Conservation (phyloP, 164 flowering plant genomes). For the Saururus chinensis region DNA sequence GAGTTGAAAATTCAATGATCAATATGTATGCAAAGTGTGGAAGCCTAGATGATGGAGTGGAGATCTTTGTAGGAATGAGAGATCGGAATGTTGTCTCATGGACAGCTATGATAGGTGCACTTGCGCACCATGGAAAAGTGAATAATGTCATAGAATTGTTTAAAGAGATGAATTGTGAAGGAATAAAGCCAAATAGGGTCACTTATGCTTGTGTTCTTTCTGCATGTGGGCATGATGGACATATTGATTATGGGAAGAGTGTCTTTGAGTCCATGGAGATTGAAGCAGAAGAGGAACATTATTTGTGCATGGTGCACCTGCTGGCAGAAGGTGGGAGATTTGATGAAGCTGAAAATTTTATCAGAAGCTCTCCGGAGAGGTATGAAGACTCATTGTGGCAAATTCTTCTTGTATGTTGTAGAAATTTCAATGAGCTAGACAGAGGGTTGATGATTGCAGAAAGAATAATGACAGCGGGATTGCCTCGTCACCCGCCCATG, state of each 20-base stretch:
- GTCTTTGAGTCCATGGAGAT: conserved; percentile 15
- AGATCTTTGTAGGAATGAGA: conserved; percentile 7
- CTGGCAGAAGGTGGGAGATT: conserved; percentile 14
- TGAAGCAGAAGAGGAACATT: conserved; percentile 12
- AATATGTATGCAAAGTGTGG: conserved; percentile 24
- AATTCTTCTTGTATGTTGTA: conserved; percentile 16
- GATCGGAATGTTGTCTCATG: conserved; percentile 15
- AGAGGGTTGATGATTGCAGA: conserved; percentile 10
- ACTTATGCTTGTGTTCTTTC: conserved; percentile 16
- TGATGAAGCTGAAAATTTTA: conserved; percentile 12
- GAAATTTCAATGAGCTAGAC: conserved; percentile 9
- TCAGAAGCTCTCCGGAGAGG: conserved; percentile 7
- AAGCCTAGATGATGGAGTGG: conserved; percentile 13
- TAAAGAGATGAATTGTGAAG: conserved; percentile 16
- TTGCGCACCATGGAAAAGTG: conserved; percentile 19
- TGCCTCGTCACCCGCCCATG: neutral
- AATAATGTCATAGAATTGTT: conserved; percentile 10
- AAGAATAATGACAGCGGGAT: conserved; percentile 7
- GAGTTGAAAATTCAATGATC: conserved; percentile 12
- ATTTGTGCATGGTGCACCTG: conserved; percentile 15
- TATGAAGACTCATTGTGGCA: conserved; percentile 10
- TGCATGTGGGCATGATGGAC: conserved; percentile 14
- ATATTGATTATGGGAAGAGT: conserved; percentile 8
- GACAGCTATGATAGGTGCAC: conserved; percentile 19
- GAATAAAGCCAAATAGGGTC: conserved; percentile 13